Percentiles rank a stretch among this genome's conserved stretches.
Conservation (phyloP, 768 basidiomycete genomes). For the Tylopilus sp. region DNA sequence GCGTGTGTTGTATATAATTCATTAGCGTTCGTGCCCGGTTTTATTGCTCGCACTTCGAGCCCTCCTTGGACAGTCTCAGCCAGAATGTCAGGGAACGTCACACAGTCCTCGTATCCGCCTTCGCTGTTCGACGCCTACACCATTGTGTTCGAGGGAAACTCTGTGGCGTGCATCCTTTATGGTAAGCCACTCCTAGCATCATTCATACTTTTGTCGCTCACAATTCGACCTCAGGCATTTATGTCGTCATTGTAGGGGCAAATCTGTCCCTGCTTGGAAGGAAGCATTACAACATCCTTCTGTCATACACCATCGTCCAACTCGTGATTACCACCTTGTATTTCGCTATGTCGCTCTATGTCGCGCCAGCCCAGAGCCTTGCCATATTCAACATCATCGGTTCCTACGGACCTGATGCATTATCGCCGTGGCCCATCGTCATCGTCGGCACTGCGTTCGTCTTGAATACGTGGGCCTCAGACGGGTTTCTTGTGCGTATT, state of each 20-base stretch:
- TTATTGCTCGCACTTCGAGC: background rate
- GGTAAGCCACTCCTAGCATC: background rate
- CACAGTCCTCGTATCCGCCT: slow-evolving; percentile 8
- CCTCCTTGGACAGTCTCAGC: background rate
- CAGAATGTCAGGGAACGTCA: slow-evolving; percentile 14
- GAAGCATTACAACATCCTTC: slow-evolving; percentile 17
- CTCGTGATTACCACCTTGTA: slow-evolving; percentile 20
- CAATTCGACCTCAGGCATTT: slow-evolving; percentile 6
- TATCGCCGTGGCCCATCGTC: slow-evolving; percentile 19
- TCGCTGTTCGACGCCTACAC: slow-evolving; percentile 16
- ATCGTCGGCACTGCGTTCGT: slow-evolving; percentile 9
- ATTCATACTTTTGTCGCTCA: background rate
- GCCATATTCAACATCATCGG: slow-evolving; percentile 6
- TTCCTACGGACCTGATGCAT: slow-evolving; percentile 1
- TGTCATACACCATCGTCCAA: slow-evolving; percentile 10
- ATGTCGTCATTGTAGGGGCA: slow-evolving; percentile 8
- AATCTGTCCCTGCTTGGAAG: slow-evolving; percentile 14
- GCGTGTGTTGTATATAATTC: slow-evolving; percentile 4
- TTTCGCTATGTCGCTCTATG: slow-evolving; percentile 17
- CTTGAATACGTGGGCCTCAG: slow-evolving; percentile 22
- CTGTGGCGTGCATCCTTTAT: slow-evolving; percentile 19
- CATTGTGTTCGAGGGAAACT: slow-evolving; percentile 21
- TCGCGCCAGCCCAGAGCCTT: slow-evolving; percentile 14
- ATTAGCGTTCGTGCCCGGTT: background rate
- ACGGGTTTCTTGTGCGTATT: slow-evolving; percentile 21